Evolutionary conservation across 306 rosid genomes (phyloP).

Genomic region (Inga oerstediana): DNA sequence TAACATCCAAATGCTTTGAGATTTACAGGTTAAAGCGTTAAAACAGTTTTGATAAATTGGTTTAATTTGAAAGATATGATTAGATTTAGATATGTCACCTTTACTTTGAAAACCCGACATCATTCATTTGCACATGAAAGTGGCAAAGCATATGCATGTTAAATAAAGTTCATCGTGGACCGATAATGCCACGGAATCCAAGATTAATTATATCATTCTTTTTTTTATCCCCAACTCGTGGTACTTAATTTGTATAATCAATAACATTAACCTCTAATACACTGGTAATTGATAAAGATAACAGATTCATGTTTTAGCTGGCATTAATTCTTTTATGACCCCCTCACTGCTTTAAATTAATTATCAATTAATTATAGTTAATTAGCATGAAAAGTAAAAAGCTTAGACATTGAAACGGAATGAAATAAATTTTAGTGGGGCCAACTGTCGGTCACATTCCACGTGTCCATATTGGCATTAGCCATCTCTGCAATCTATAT

Average conservation of each 20-base stretch:
- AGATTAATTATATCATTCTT: background rate
- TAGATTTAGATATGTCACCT: background rate
- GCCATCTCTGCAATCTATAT: background rate
- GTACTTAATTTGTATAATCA: background rate
- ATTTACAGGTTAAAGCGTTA: background rate
- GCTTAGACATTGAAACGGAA: background rate
- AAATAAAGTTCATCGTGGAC: background rate
- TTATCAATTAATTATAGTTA: background rate
- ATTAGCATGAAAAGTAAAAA: background rate
- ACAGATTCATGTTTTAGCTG: background rate
- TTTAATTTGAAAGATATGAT: background rate
- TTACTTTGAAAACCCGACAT: background rate
- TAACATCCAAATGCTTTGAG: background rate
- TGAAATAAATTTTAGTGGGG: conserved; percentile 18
- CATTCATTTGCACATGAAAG: background rate
- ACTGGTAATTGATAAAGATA: background rate
- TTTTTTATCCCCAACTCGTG: background rate
- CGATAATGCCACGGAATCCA: background rate
- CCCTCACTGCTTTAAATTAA: background rate
- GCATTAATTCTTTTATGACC: background rate
- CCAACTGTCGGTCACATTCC: conserved; percentile 27
- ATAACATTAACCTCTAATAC: background rate
- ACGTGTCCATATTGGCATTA: conserved; percentile 15
- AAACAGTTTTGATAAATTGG: background rate
- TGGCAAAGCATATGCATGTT: background rate